These are phyloP conservation scores for Tylopilus sp. DNA, from an alignment of 1,284 basidiomycete species.

Conservation along the genomic window DNA sequence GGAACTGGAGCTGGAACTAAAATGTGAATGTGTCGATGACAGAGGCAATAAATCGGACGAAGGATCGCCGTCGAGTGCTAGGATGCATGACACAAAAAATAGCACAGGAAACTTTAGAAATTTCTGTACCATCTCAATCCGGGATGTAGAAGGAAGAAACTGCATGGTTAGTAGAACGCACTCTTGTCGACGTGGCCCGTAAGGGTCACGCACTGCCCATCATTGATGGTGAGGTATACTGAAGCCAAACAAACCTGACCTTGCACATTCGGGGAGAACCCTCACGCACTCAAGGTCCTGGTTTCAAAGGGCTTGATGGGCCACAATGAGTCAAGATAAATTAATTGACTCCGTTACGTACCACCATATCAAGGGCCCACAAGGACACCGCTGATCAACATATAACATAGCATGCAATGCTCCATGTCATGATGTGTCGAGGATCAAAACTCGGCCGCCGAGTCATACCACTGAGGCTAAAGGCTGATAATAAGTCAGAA, in stretches of 20 bases:
- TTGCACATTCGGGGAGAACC: not conserved
- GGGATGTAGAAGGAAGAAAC: not conserved
- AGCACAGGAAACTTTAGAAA: constrained; percentile 28
- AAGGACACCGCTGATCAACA: no score
- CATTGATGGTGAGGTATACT: not conserved
- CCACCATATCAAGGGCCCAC: no score
- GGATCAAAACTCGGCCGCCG: no score
- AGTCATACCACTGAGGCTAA: no score
- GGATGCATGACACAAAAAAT: constrained; percentile 18
- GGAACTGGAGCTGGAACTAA: constrained; percentile 9
- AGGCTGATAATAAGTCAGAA: no score
- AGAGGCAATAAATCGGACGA: not conserved
- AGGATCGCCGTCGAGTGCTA: constrained; percentile 7
- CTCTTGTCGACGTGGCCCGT: constrained; percentile 8
- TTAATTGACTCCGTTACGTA: no score
- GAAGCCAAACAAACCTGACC: constrained; percentile 9
- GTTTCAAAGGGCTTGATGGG: constrained; percentile 4
- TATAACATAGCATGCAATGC: no score
- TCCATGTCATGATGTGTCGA: no score
- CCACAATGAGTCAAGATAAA: not conserved
- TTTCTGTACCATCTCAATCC: constrained; percentile 25
- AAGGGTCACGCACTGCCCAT: constrained; percentile 1
- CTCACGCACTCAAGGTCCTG: no score
- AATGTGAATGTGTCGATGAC: constrained; percentile 2
- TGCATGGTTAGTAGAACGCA: not conserved